These are phyloP conservation scores for Paecilomyces variotii DNA, from an alignment of 2,329 filamentous ascomycete genomes.

Conservation along the genomic window DNA sequence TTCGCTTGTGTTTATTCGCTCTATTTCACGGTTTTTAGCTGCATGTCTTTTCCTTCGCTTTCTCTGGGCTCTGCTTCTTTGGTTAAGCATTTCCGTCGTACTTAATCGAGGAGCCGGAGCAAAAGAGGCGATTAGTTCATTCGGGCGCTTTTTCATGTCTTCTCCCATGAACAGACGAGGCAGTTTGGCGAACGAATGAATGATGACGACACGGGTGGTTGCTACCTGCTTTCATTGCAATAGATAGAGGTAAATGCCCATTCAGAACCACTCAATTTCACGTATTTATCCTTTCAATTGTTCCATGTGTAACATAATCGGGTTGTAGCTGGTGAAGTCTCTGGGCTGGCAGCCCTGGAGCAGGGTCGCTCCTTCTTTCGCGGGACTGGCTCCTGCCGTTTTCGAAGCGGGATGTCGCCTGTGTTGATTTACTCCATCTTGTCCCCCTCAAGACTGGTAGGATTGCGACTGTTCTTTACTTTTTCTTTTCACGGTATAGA, in stretches of 20 bases:
- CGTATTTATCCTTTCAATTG: conserved; percentile 1
- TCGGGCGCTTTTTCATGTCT: conserved; percentile 16
- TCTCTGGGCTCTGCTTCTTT: conserved; percentile 29
- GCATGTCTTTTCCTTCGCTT: conserved; percentile 16
- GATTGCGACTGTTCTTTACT: not conserved
- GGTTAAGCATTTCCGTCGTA: conserved; percentile 29
- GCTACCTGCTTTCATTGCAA: conserved; percentile 20
- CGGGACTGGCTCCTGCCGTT: not conserved
- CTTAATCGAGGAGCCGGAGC: conserved; percentile 29
- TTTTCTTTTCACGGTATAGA: not conserved
- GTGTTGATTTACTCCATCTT: not conserved
- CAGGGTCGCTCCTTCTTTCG: not conserved
- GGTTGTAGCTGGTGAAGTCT: conserved; percentile 2
- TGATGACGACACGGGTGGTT: conserved; percentile 23
- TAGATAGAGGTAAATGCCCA: conserved; percentile 30
- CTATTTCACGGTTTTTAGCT: conserved; percentile 21
- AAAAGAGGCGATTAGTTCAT: conserved; percentile 30
- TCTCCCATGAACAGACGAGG: conserved; percentile 14
- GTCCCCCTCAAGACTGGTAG: not conserved
- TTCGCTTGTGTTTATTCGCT: conserved; percentile 14
- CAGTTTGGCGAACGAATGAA: conserved; percentile 20
- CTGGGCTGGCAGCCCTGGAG: not conserved
- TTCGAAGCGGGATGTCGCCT: not conserved
- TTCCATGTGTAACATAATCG: not conserved
- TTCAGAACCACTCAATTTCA: conserved; percentile 10